phyloP scores from a whole-genome alignment of 140 eudicot genomes.

The Anethum foeniculum region DNA sequence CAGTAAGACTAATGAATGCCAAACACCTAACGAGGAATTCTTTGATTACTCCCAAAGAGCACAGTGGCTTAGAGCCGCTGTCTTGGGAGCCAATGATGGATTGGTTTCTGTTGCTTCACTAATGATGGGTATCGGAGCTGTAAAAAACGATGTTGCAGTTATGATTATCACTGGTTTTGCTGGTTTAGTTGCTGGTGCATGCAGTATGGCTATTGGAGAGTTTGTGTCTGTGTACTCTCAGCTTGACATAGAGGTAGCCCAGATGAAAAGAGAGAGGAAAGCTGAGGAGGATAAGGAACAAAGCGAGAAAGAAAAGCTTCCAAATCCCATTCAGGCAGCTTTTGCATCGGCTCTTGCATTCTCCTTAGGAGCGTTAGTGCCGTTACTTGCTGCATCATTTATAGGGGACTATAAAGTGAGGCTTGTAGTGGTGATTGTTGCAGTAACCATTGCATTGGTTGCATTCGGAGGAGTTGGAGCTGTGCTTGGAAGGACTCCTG shows the following conservation, averaged over 20 bases:
- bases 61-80: constrained; percentile 36
- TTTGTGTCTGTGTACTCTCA: constrained; percentile 35
- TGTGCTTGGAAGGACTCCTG: constrained; percentile 21
- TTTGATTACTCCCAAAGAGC: constrained; percentile 29
- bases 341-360: constrained; percentile 37
- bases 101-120: constrained; percentile 31
- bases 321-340: constrained; percentile 38
- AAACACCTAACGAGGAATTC: constrained; percentile 5
- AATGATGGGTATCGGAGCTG: constrained; percentile 45
- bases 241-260: constrained; percentile 28
- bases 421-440: constrained; percentile 30
- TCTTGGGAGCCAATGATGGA: constrained; percentile 37
- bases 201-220: constrained; percentile 42
- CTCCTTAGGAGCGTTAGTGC: constrained; percentile 32
- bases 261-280: constrained; percentile 29
- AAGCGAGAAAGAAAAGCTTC: constrained; percentile 20
- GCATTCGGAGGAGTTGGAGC: constrained; percentile 39
- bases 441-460: constrained; percentile 29
- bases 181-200: constrained; percentile 37
- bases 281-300: background rate
- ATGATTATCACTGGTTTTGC: constrained; percentile 40
- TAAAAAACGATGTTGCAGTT: constrained; percentile 25
- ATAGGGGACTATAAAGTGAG: constrained; percentile 26
- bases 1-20: background rate
- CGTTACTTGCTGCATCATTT: constrained; percentile 34